A percentile compares a stretch with the other conserved stretches of the same genome.
Evolutionary conservation across 1,284 basidiomycete species (phyloP).

Genomic region (Cutaneotrichosporon sp.): DNA sequence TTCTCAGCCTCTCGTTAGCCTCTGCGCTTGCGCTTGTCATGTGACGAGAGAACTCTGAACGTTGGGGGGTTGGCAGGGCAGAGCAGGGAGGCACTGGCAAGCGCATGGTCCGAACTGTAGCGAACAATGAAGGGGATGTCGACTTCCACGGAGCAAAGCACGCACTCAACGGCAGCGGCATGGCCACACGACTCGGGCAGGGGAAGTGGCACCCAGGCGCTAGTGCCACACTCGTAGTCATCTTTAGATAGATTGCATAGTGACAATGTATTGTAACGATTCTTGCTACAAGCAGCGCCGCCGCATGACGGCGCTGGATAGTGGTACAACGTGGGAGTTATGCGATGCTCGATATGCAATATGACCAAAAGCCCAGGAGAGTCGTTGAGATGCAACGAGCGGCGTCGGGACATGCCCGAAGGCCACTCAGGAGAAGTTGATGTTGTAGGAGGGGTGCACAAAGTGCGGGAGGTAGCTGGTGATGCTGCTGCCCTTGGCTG

Average conservation of each 20-base stretch:
- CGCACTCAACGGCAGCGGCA: no score
- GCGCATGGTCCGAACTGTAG: no score
- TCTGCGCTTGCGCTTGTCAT: neutral
- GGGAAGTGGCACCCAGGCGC: no score
- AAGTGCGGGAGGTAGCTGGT: neutral
- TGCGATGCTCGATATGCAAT: neutral
- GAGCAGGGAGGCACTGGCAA: no score
- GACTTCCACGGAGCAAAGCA: no score
- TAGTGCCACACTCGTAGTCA: neutral
- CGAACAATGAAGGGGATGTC: no score
- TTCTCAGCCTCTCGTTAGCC: neutral
- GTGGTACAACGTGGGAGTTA: neutral
- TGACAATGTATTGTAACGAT: neutral
- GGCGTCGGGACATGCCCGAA: neutral
- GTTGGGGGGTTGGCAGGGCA: no score
- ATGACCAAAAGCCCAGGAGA: neutral
- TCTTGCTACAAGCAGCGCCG: neutral
- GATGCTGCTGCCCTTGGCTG: neutral
- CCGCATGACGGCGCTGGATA: neutral
- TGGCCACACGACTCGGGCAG: no score
- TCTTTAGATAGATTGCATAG: neutral
- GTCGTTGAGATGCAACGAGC: neutral
- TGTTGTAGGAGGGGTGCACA: no score
- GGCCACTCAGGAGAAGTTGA: neutral
- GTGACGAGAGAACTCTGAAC: no score